Conservation (phyloP, 2,329 filamentous ascomycete genomes). For the Colletotrichum sp. region DNA sequence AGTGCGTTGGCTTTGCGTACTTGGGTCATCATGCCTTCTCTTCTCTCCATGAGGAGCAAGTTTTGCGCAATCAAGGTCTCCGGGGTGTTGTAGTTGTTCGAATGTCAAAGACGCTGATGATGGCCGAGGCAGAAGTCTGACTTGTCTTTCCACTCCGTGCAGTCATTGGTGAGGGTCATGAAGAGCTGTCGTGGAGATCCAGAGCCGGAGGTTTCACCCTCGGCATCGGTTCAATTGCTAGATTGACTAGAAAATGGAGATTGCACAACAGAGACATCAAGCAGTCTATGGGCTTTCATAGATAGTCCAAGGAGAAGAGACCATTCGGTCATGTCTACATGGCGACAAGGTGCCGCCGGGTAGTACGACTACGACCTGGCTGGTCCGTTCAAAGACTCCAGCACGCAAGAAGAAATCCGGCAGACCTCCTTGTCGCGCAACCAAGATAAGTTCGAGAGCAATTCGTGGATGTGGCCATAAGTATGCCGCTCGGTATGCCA, state of each 20-base stretch:
- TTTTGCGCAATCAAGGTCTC: background rate
- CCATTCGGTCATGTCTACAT: no score
- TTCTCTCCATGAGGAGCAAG: background rate
- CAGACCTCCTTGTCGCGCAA: no score
- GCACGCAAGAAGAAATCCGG: background rate
- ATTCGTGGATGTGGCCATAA: accelerated
- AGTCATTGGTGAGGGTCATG: background rate
- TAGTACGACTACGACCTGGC: background rate
- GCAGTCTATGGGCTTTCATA: no score
- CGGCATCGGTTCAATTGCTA: background rate
- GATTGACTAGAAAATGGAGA: accelerated
- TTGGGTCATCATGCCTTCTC: no score
- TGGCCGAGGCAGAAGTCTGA: background rate
- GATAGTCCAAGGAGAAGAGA: no score
- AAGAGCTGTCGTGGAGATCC: accelerated
- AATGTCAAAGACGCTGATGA: background rate
- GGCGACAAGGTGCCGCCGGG: no score
- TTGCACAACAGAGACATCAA: background rate
- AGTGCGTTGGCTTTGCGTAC: no score
- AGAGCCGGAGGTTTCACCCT: accelerated
- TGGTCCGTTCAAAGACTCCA: background rate
- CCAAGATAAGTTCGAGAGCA: background rate
- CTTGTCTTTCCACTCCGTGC: background rate
- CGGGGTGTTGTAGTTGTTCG: background rate
- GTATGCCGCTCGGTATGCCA: background rate